Percentiles rank a stretch among this genome's conserved stretches.
Conservation (phyloP, 108 stramenopile genomes). For the Pinguiococcus pyrenoidosus region DNA sequence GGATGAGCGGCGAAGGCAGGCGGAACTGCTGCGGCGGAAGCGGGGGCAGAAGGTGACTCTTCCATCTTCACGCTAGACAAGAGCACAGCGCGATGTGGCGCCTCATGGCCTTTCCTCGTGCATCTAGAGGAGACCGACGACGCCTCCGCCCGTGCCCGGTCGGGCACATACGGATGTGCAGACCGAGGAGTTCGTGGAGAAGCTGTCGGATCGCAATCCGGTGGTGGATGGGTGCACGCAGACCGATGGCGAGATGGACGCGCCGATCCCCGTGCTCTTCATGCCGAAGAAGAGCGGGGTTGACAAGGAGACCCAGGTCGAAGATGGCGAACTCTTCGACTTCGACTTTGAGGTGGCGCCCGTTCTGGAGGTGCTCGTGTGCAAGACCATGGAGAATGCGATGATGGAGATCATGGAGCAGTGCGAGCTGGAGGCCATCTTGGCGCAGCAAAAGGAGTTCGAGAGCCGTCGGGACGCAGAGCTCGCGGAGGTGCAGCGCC, state of each 20-base stretch:
- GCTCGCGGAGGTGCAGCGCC: constrained; percentile 47
- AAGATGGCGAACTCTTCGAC: constrained; percentile 53
- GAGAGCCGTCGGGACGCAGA: constrained; percentile 42
- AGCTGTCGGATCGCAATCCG: constrained; percentile 38
- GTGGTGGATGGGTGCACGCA: constrained; percentile 40
- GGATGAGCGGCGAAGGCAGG: constrained; percentile 9
- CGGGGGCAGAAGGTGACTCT: constrained; percentile 1
- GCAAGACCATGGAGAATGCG: constrained; percentile 46
- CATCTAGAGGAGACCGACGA: constrained; percentile 8
- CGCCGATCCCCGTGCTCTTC: constrained; percentile 40
- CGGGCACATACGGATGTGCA: constrained; percentile 42
- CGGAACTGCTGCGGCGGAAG: constrained; percentile 14
- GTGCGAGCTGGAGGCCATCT: constrained; percentile 46
- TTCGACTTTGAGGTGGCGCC: constrained; percentile 53
- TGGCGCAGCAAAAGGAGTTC: constrained; percentile 40
- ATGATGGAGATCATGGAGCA: constrained; percentile 54
- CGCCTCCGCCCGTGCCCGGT: constrained; percentile 39
- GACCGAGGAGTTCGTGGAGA: constrained; percentile 48
- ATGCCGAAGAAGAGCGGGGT: constrained; percentile 40
- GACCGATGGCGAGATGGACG: constrained; percentile 42
- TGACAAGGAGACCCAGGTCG: constrained; percentile 45
- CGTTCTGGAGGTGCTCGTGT: constrained; percentile 48
- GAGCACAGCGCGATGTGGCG: too few relatives aligned
- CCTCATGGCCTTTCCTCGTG: background rate
- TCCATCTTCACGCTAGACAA: too few relatives aligned